Evolutionary conservation across 2,329 filamentous ascomycete species (phyloP).

Genomic region (Fonsecaea monophora): DNA sequence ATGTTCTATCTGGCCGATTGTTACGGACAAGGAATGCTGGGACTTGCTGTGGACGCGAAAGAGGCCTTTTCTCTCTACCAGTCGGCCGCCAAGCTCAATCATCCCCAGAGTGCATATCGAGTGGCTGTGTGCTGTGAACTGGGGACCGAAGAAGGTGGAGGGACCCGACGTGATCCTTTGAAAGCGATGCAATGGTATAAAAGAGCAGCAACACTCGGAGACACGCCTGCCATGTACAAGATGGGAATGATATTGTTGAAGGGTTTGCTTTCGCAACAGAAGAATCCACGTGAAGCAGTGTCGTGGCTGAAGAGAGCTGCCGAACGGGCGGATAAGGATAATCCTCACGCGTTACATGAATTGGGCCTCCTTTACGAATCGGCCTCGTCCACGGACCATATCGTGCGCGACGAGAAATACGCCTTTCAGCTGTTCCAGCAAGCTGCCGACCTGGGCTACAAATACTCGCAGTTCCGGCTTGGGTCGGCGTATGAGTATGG

Average conservation of each 20-base stretch:
- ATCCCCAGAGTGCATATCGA: constrained; percentile 86
- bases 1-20: constrained; percentile 95
- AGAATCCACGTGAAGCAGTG: constrained; percentile 83
- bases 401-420: constrained; percentile 82
- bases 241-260: constrained; percentile 96
- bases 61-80: constrained; percentile 95
- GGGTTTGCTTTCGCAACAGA: constrained; percentile 84
- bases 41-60: constrained; percentile 80
- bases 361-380: constrained; percentile 69
- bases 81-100: constrained; percentile 86
- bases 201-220: constrained; percentile 85
- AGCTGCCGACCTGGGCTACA: constrained; percentile 88
- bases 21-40: constrained; percentile 80
- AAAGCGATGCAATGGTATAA: constrained; percentile 99
- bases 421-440: constrained; percentile 81
- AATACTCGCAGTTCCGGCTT: constrained; percentile 89
- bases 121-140: constrained; percentile 98
- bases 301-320: constrained; percentile 93
- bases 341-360: constrained; percentile 94
- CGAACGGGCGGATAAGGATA: constrained; percentile 83
- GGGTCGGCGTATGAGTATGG: constrained; percentile 92
- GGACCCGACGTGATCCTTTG: constrained; percentile 85
- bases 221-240: constrained; percentile 97
- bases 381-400: constrained; percentile 67
- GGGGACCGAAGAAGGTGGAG: constrained; percentile 90